A percentile compares a stretch with the other conserved stretches of the same genome.
phyloP scores from a whole-genome alignment of 495 filamentous ascomycete genomes.

The Podospora pseudoanserina region DNA sequence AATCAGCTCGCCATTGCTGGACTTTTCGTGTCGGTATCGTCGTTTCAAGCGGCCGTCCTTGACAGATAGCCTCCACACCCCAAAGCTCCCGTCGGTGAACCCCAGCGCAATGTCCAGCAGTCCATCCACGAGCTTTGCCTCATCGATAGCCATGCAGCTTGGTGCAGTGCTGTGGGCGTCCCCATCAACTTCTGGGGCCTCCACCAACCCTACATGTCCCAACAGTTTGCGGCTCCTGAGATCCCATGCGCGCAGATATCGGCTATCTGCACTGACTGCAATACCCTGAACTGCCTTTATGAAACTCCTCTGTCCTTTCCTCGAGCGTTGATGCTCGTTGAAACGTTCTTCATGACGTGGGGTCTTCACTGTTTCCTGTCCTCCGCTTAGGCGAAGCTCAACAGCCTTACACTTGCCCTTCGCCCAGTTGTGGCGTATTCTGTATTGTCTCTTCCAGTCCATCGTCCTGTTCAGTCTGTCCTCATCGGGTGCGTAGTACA shows the following conservation, averaged over 20 bases:
- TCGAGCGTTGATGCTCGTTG: neutral
- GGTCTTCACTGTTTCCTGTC: constrained; percentile 16
- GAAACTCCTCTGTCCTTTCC: constrained; percentile 44
- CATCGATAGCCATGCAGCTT: constrained; percentile 66
- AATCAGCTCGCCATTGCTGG: constrained; percentile 63
- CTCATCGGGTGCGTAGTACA: neutral
- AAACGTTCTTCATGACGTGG: neutral
- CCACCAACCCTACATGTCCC: constrained; percentile 41
- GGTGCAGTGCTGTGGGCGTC: constrained; percentile 38
- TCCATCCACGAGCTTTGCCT: constrained; percentile 33
- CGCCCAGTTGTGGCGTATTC: constrained; percentile 87
- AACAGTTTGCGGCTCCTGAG: constrained; percentile 58
- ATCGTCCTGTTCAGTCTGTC: neutral
- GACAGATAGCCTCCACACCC: constrained; percentile 58
- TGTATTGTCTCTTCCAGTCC: constrained; percentile 87
- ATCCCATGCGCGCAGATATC: constrained; percentile 76
- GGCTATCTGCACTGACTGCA: constrained; percentile 71
- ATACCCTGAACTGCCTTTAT: constrained; percentile 70
- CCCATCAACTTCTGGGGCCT: neutral
- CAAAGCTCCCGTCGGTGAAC: constrained; percentile 72
- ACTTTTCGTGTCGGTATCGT: constrained; percentile 53
- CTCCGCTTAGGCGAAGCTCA: constrained; percentile 60
- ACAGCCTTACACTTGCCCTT: constrained; percentile 75
- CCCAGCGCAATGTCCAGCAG: constrained; percentile 61
- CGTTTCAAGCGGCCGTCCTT: constrained; percentile 39